These are phyloP conservation scores for Tinospora cordifolia DNA, from an alignment of 164 flowering plant species.

Conservation along the genomic window DNA sequence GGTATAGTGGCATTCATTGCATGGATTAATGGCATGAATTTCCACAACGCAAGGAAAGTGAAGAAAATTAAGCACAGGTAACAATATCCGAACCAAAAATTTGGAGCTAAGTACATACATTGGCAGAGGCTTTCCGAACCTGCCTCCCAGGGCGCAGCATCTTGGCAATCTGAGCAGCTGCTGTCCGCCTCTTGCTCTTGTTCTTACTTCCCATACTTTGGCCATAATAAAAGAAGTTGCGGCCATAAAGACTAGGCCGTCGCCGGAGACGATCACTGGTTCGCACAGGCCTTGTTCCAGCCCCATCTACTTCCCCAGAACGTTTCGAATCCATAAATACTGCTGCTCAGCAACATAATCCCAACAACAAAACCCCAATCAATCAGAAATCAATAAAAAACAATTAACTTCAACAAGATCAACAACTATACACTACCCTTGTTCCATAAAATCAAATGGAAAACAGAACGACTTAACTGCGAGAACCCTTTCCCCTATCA, in stretches of 20 bases:
- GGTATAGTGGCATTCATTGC: neutral
- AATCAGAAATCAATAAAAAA: neutral
- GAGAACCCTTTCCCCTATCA: neutral
- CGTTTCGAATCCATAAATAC: conserved; percentile 43
- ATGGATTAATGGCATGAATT: neutral
- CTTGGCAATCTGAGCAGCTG: conserved; percentile 73
- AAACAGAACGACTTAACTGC: neutral
- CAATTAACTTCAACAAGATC: neutral
- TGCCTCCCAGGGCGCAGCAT: conserved; percentile 41
- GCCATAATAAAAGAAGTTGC: conserved; percentile 32
- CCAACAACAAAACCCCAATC: neutral
- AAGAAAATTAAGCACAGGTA: neutral
- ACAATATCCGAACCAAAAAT: neutral
- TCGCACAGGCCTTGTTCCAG: conserved; percentile 40
- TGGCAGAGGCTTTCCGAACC: conserved; percentile 23
- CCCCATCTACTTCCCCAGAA: conserved; percentile 41
- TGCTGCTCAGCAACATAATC: neutral
- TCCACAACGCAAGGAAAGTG: neutral
- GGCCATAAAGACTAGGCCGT: conserved; percentile 42
- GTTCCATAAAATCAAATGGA: neutral
- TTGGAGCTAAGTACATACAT: conserved; percentile 25
- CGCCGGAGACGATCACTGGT: conserved; percentile 55
- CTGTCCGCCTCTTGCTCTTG: conserved; percentile 59
- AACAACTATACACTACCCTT: neutral
- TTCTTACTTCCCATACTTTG: conserved; percentile 35